These are phyloP conservation scores for Apiospora saccharicola DNA, from an alignment of 2,329 filamentous ascomycete species.

Conservation along the genomic window DNA sequence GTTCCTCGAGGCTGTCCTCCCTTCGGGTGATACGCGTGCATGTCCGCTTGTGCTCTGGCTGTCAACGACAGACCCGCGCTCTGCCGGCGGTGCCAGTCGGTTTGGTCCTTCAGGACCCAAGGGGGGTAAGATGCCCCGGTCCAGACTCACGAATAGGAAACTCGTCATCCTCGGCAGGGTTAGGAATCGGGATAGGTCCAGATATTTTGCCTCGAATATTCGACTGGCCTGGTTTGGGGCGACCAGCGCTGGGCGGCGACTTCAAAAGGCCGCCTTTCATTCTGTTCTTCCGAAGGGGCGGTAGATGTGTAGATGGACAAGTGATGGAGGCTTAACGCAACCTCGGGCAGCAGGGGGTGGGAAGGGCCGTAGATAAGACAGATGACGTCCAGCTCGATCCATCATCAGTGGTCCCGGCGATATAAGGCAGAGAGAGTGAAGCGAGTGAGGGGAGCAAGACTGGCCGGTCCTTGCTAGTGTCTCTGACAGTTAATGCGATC, in stretches of 20 bases:
- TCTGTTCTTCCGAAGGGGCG: constrained; percentile 25
- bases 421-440: background rate
- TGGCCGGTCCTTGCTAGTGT: background rate
- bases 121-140: constrained; percentile 45
- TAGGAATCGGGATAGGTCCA: constrained; percentile 64
- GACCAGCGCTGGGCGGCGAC: constrained; percentile 48
- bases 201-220: constrained; percentile 67
- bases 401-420: constrained; percentile 14
- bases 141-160: constrained; percentile 59
- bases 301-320: constrained; percentile 27
- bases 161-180: constrained; percentile 58
- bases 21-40: constrained; percentile 31
- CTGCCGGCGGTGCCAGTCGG: constrained; percentile 31
- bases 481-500: constrained; percentile 13
- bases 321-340: constrained; percentile 31
- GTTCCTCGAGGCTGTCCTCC: constrained; percentile 34
- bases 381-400: constrained; percentile 24
- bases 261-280: constrained; percentile 57
- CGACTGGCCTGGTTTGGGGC: constrained; percentile 48
- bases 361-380: constrained; percentile 20
- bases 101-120: constrained; percentile 40
- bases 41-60: constrained; percentile 31
- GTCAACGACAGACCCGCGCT: constrained; percentile 34
- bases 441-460: background rate
- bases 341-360: constrained; percentile 32